Conservation (phyloP, 441 rosid species). For the Rhodomyrtus psidioides region DNA sequence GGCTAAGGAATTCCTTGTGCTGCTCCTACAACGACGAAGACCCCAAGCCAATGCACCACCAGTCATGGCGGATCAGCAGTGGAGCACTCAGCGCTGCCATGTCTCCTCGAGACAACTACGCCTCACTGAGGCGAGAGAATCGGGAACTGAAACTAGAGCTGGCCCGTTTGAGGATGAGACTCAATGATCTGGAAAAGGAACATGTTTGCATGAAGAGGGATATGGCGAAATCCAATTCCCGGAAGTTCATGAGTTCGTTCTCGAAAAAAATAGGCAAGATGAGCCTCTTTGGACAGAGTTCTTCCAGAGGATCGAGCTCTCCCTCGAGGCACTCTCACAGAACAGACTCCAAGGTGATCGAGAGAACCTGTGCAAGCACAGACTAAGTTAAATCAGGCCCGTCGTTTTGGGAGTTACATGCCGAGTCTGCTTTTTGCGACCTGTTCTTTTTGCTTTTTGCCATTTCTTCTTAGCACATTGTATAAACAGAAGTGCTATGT, state of each 20-base stretch:
- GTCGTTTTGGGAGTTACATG: not conserved
- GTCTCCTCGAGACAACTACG: slow-evolving; percentile 97
- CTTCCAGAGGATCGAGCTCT: slow-evolving; percentile 91
- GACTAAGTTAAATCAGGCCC: slow-evolving; percentile 31
- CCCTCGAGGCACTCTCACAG: slow-evolving; percentile 82
- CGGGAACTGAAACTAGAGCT: slow-evolving; percentile 93
- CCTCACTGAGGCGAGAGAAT: slow-evolving; percentile 90
- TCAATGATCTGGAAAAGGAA: slow-evolving; percentile 95
- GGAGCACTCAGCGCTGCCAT: slow-evolving; percentile 97
- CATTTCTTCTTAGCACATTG: not conserved
- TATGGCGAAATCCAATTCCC: slow-evolving; percentile 84
- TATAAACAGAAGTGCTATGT: not conserved
- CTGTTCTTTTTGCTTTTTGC: not conserved
- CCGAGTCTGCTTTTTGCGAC: not conserved
- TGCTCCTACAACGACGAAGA: slow-evolving; percentile 69
- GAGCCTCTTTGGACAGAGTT: slow-evolving; percentile 70
- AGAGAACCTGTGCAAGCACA: slow-evolving; percentile 84
- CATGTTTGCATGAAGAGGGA: slow-evolving; percentile 97
- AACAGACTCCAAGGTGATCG: slow-evolving; percentile 86
- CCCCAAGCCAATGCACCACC: slow-evolving; percentile 56
- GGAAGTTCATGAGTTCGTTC: slow-evolving; percentile 80
- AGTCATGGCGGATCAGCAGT: slow-evolving; percentile 87
- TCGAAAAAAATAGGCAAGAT: slow-evolving; percentile 82
- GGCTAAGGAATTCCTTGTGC: slow-evolving; percentile 72
- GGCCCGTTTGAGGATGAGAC: slow-evolving; percentile 84